Percentiles rank a stretch among this genome's conserved stretches.
Conservation (phyloP, 768 basidiomycete species). For the Suillus fuscotomentosus region DNA sequence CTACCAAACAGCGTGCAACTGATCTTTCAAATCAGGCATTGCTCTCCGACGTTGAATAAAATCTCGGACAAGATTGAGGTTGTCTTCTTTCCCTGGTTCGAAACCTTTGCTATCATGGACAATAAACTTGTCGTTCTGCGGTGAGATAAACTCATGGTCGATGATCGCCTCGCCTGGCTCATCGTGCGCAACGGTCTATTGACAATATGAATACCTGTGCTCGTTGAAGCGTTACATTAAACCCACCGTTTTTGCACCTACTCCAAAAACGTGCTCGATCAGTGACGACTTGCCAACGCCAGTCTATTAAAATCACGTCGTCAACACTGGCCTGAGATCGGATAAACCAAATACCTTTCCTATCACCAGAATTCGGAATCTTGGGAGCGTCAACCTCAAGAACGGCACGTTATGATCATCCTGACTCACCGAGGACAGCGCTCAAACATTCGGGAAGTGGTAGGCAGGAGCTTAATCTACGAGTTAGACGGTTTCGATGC, state of each 20-base stretch:
- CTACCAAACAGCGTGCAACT: conserved; percentile 15
- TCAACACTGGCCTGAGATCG: not conserved
- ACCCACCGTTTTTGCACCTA: not conserved
- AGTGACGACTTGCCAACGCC: not conserved
- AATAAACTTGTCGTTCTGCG: conserved; percentile 7
- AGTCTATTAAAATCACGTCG: not conserved
- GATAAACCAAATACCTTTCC: not conserved
- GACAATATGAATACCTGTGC: not conserved
- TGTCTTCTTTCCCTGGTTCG: conserved; percentile 10
- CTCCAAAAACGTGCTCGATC: not conserved
- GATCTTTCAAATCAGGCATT: not conserved
- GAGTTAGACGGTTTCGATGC: not conserved
- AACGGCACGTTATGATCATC: not conserved
- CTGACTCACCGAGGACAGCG: not conserved
- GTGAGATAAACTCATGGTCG: conserved; percentile 6
- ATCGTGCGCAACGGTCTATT: not conserved
- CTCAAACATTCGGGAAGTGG: not conserved
- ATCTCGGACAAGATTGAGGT: conserved; percentile 5
- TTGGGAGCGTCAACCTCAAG: not conserved
- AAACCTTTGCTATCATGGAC: conserved; percentile 17
- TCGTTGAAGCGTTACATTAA: not conserved
- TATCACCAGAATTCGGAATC: not conserved
- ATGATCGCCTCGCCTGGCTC: conserved; percentile 10
- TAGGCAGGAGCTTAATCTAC: not conserved
- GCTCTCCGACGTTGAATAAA: conserved; percentile 9